phyloP scores from a whole-genome alignment of 2,329 filamentous ascomycete species.

The Akanthomyces lecanii region DNA sequence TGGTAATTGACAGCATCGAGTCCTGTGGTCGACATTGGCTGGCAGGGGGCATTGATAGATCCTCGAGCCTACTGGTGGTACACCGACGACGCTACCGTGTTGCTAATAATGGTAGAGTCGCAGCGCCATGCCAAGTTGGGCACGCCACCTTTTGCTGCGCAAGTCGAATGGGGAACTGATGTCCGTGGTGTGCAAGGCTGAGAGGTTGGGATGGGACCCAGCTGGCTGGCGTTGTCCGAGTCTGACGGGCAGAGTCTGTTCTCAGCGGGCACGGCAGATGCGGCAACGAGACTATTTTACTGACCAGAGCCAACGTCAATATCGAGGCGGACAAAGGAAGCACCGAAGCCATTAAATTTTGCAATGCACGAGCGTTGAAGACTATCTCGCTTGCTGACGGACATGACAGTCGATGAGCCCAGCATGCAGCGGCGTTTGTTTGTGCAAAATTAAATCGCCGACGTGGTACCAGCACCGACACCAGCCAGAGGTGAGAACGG shows the following conservation, averaged over 20 bases:
- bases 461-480: too few relatives aligned
- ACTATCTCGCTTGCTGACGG: too few relatives aligned
- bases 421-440: too few relatives aligned
- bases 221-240: background rate
- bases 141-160: background rate
- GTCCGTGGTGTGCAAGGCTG: slow-evolving; percentile 15
- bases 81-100: background rate
- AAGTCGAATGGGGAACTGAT: slow-evolving; percentile 5
- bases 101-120: background rate
- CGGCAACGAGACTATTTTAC: background rate
- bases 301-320: background rate
- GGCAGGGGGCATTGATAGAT: too few relatives aligned
- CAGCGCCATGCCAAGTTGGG: background rate
- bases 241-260: background rate
- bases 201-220: slow-evolving; percentile 1
- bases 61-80: too few relatives aligned
- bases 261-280: background rate
- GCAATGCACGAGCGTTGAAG: background rate
- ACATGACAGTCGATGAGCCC: too few relatives aligned
- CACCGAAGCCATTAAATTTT: background rate
- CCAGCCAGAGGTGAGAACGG: background rate
- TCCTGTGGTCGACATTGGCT: too few relatives aligned
- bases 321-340: too few relatives aligned
- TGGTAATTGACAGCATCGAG: too few relatives aligned
- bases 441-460: too few relatives aligned